Conservation (phyloP, 176 grass and related monocot genomes). For the Aegilops bicornis region DNA sequence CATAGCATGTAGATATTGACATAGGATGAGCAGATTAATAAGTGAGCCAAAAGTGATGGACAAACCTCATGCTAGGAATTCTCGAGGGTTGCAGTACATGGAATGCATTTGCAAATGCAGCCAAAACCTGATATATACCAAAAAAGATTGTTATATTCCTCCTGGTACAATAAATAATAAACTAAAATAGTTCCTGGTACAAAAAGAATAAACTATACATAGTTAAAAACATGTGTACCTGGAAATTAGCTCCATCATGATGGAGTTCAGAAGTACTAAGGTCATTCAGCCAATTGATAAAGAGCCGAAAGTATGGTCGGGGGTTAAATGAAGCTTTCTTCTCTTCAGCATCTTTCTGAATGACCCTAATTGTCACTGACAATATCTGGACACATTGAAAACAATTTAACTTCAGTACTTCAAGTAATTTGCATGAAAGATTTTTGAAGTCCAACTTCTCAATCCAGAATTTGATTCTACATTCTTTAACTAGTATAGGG, state of each 20-base stretch:
- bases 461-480: not conserved
- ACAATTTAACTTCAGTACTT: not conserved
- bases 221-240: conserved; percentile 41
- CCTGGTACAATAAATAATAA: not conserved
- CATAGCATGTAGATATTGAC: not conserved
- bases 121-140: conserved; percentile 16
- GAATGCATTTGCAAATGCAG: conserved; percentile 40
- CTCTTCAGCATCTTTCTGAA: conserved; percentile 78
- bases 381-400: conserved; percentile 58
- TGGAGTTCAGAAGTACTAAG: conserved; percentile 53
- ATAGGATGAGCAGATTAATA: not conserved
- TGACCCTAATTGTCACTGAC: conserved; percentile 52
- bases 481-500: not conserved
- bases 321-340: conserved; percentile 81
- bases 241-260: conserved; percentile 62
- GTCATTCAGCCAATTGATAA: conserved; percentile 77
- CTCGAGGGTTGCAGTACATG: conserved; percentile 34
- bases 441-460: not conserved
- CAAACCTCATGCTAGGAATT: conserved; percentile 41
- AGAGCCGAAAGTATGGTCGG: conserved; percentile 68
- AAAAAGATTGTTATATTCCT: not conserved
- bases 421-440: not conserved
- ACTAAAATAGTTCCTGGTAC: not conserved
- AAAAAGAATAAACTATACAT: conserved; percentile 5
- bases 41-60: conserved; percentile 5